Conservation (phyloP, 2,329 filamentous ascomycete species). For the Colletotrichum paranaense region DNA sequence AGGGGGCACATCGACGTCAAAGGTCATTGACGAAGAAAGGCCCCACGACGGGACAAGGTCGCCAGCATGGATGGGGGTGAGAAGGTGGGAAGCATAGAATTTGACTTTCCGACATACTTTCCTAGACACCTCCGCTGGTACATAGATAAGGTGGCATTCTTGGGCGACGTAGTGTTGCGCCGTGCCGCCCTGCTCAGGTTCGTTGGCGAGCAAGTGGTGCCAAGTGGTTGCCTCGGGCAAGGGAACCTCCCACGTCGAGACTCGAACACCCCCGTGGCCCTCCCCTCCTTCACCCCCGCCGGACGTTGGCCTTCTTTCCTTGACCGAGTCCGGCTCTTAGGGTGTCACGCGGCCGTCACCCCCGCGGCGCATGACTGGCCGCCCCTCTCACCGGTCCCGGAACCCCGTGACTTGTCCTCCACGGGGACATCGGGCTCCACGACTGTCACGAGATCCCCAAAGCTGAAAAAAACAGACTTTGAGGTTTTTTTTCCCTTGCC, state of each 20-base stretch:
- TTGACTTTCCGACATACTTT: conserved; percentile 24
- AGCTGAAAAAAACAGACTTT: background rate
- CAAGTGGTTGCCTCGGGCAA: background rate
- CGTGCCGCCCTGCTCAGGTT: background rate
- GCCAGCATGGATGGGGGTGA: background rate
- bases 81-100: conserved; percentile 1
- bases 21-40: background rate
- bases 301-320: background rate
- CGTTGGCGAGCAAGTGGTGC: conserved; percentile 1
- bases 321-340: conserved; percentile 32
- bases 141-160: conserved; percentile 1
- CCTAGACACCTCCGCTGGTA: conserved; percentile 3
- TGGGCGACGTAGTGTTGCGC: background rate
- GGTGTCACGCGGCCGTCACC: conserved; percentile 29
- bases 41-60: background rate
- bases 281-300: background rate
- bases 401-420: conserved; percentile 18
- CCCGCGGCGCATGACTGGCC: conserved; percentile 33
- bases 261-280: background rate
- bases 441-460: conserved; percentile 19
- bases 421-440: conserved; percentile 1
- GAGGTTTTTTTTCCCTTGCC: background rate
- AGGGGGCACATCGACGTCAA: background rate
- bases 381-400: conserved; percentile 32
- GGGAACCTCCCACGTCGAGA: background rate